Conservation (phyloP, 106 monocot species). For the Apostasia shenzhenica region DNA sequence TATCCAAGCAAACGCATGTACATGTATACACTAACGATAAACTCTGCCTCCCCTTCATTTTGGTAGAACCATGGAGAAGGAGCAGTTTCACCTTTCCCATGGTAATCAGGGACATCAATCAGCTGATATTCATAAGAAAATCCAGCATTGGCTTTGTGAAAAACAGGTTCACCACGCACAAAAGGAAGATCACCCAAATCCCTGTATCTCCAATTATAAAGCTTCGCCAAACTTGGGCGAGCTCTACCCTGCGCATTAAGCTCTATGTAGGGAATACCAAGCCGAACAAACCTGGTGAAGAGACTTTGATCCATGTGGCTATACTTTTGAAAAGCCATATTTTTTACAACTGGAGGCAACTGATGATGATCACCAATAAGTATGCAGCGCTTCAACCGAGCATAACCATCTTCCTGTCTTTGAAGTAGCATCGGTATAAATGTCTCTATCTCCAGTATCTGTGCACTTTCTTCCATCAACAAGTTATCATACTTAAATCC, state of each 20-base stretch:
- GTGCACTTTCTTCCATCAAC: conserved; percentile 99
- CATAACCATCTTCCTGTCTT: conserved; percentile 97
- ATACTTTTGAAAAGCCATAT: conserved; percentile 99
- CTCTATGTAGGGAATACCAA: conserved; percentile 96
- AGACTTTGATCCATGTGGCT: conserved; percentile 99
- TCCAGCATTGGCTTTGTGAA: conserved; percentile 90
- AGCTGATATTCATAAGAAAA: conserved; percentile 92
- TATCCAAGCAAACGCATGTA: conserved; percentile 98
- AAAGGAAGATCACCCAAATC: conserved; percentile 88
- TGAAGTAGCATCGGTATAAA: conserved; percentile 99
- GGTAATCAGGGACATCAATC: conserved; percentile 83
- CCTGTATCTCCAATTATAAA: conserved; percentile 99
- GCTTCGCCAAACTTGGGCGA: conserved; percentile 74
- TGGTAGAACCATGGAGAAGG: conserved; percentile 99
- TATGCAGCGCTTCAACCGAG: conserved; percentile 91
- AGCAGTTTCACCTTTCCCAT: conserved; percentile 82
- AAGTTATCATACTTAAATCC: conserved; percentile 98
- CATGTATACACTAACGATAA: conserved; percentile 95
- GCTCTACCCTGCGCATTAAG: conserved; percentile 98
- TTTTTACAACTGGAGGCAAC: conserved; percentile 97
- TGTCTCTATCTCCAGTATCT: conserved; percentile 98
- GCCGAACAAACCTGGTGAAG: conserved; percentile 94
- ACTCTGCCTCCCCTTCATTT: conserved; percentile 98
- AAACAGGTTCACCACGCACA: conserved; percentile 62
- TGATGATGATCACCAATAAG: conserved; percentile 99